Conservation (phyloP, 345 rosid genomes). For the rapeseed (Brassica napus) region Da-Ae NC_063442.1:14217501-14218000, state of each 20-base stretch:
- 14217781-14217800: background rate
- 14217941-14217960: too few species aligned
- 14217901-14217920: too few species aligned
- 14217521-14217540: background rate
- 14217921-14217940: too few species aligned
- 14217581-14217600: background rate
- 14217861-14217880: background rate
- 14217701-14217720: background rate
- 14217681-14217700: background rate
- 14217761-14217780: background rate
- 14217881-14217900: too few species aligned
- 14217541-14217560: background rate
- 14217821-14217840: background rate
- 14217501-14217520: background rate
- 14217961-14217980: too few species aligned
- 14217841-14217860: background rate
- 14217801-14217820: background rate
- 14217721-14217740: background rate
- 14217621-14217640: background rate
- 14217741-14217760: background rate
- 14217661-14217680: background rate
- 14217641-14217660: background rate
- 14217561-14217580: background rate
- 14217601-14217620: background rate
- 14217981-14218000: too few species aligned